phyloP scores from a whole-genome alignment of 2,329 filamentous ascomycete species.

The Penicillium occitanis region DNA sequence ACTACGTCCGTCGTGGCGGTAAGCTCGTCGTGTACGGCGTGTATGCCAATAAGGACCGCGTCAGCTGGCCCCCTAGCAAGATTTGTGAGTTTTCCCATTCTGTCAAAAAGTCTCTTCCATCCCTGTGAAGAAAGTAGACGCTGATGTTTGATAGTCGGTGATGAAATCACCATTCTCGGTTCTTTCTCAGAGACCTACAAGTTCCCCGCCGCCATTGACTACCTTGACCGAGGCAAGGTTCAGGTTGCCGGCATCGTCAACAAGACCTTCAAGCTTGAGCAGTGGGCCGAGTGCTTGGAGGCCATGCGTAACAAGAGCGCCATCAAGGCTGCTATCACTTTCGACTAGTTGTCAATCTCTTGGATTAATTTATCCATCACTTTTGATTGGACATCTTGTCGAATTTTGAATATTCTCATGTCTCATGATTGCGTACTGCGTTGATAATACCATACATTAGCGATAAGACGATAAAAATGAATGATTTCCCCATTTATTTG shows the following conservation, averaged over 20 bases:
- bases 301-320: constrained; percentile 70
- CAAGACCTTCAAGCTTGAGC: constrained; percentile 70
- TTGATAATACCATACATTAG: constrained; percentile 10
- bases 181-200: constrained; percentile 73
- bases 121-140: background rate
- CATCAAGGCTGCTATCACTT: constrained; percentile 72
- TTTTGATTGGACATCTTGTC: constrained; percentile 1
- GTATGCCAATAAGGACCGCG: constrained; percentile 61
- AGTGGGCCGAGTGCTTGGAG: constrained; percentile 69
- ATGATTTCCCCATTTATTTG: background rate
- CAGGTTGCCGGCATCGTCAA: constrained; percentile 66
- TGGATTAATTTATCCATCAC: background rate
- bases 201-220: constrained; percentile 62
- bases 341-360: constrained; percentile 50
- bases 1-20: constrained; percentile 69
- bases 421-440: constrained; percentile 6
- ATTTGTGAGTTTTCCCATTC: constrained; percentile 56
- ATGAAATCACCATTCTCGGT: constrained; percentile 71
- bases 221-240: constrained; percentile 48
- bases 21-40: constrained; percentile 73
- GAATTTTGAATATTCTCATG: background rate
- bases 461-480: constrained; percentile 15
- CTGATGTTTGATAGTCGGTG: constrained; percentile 34
- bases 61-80: constrained; percentile 69
- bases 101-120: background rate